phyloP scores from a whole-genome alignment of 768 basidiomycete genomes.

The Hemileccinum rubropunctum region DNA sequence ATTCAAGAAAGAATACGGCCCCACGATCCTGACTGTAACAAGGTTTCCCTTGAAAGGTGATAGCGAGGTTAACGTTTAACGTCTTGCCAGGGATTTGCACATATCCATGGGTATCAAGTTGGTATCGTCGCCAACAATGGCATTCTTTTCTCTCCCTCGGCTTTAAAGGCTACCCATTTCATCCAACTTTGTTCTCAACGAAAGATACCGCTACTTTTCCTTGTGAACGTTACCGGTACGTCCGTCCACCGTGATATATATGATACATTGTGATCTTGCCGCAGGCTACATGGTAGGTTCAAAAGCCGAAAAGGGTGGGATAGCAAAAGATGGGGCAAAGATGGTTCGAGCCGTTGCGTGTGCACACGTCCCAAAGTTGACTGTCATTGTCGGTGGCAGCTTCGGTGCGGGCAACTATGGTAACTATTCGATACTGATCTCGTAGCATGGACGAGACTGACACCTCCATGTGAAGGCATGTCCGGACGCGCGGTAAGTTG shows the following conservation, averaged over 20 bases:
- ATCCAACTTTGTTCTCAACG: constrained; percentile 93
- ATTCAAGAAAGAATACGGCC: constrained; percentile 94
- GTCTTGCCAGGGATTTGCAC: constrained; percentile 69
- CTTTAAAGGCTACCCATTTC: constrained; percentile 92
- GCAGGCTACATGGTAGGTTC: constrained; percentile 94
- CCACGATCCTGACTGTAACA: constrained; percentile 83
- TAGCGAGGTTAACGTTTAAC: constrained; percentile 4
- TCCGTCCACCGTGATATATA: background rate
- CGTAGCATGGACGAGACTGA: constrained; percentile 10
- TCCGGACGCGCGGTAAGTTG: constrained; percentile 81
- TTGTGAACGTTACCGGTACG: constrained; percentile 90
- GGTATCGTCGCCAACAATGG: constrained; percentile 95
- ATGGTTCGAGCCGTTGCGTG: constrained; percentile 96
- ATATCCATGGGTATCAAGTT: constrained; percentile 85
- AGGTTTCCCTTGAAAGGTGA: background rate
- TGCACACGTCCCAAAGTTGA: constrained; percentile 92
- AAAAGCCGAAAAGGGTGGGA: constrained; percentile 91
- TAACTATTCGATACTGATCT: constrained; percentile 25
- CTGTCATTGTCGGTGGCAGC: constrained; percentile 89
- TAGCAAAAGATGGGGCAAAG: constrained; percentile 93
- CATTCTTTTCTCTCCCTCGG: constrained; percentile 91
- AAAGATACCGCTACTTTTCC: constrained; percentile 83
- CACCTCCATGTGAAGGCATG: constrained; percentile 59
- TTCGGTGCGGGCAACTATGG: constrained; percentile 97
- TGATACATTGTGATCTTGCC: constrained; percentile 3